Conservation (phyloP, 768 basidiomycete species). For the Leccinum ochraceum region DNA sequence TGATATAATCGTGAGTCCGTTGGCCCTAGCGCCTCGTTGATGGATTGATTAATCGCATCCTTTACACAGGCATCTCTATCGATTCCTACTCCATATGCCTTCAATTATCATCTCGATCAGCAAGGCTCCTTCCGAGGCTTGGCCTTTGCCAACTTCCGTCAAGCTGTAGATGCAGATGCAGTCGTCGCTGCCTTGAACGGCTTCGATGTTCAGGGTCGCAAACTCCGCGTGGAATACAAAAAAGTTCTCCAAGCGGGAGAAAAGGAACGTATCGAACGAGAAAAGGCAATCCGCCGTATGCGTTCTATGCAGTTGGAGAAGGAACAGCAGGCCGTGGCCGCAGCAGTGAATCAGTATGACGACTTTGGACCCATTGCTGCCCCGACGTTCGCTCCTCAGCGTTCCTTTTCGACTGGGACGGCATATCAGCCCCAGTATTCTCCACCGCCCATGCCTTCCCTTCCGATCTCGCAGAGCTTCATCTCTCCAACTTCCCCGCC, state of each 20-base stretch:
- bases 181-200: conserved; percentile 96
- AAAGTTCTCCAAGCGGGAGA: conserved; percentile 99
- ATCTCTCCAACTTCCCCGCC: conserved; percentile 51
- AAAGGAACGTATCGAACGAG: conserved; percentile 97
- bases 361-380: conserved; percentile 65
- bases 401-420: conserved; percentile 66
- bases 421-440: conserved; percentile 69
- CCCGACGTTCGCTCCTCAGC: conserved; percentile 65
- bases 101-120: conserved; percentile 98
- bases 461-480: conserved; percentile 44
- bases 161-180: conserved; percentile 87
- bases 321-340: conserved; percentile 50
- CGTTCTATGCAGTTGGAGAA: conserved; percentile 94
- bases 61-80: conserved; percentile 78
- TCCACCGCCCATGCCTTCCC: conserved; percentile 48
- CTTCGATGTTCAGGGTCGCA: conserved; percentile 94
- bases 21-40: conserved; percentile 3
- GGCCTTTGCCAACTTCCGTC: conserved; percentile 98
- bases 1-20: conserved; percentile 84
- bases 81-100: conserved; percentile 97
- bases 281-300: conserved; percentile 98
- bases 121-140: conserved; percentile 95
- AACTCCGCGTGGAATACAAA: conserved; percentile 98
- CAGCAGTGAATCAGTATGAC: conserved; percentile 47
- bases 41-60: conserved; percentile 14